Percentiles rank a stretch among this genome's conserved stretches.
Evolutionary conservation across 257 asterid genomes (phyloP).

Genomic region (Sherardia arvensis): DNA sequence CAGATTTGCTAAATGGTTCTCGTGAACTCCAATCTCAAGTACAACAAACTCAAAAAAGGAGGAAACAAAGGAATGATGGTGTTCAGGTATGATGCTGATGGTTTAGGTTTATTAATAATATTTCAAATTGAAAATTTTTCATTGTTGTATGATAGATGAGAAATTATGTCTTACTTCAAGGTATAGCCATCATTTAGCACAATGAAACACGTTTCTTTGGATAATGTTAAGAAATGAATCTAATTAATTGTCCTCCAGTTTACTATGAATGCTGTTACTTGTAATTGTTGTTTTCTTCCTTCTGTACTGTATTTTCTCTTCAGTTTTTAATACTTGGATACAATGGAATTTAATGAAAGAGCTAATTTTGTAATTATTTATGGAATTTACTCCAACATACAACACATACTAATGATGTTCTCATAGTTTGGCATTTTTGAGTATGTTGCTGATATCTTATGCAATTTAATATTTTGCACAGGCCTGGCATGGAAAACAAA

Average conservation of each 20-base stretch:
- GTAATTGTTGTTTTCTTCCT: background rate
- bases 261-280: background rate
- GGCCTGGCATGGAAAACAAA: constrained; percentile 99
- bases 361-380: background rate
- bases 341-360: background rate
- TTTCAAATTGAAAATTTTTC: constrained; percentile 1
- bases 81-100: constrained; percentile 57
- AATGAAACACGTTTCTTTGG: background rate
- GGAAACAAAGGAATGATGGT: constrained; percentile 92
- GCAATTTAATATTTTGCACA: constrained; percentile 16
- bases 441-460: constrained; percentile 1
- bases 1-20: constrained; percentile 80
- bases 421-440: background rate
- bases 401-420: background rate
- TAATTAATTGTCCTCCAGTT: background rate
- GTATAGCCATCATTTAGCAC: background rate
- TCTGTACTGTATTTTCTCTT: background rate
- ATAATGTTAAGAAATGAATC: background rate
- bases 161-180: background rate
- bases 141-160: background rate
- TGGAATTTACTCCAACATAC: background rate
- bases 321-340: background rate
- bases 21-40: constrained; percentile 92
- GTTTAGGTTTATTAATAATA: constrained; percentile 1
- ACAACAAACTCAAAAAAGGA: constrained; percentile 82